phyloP scores from a whole-genome alignment of 371 early-diverging fungal species.

The Apophysomyces trapeziformis region DNA sequence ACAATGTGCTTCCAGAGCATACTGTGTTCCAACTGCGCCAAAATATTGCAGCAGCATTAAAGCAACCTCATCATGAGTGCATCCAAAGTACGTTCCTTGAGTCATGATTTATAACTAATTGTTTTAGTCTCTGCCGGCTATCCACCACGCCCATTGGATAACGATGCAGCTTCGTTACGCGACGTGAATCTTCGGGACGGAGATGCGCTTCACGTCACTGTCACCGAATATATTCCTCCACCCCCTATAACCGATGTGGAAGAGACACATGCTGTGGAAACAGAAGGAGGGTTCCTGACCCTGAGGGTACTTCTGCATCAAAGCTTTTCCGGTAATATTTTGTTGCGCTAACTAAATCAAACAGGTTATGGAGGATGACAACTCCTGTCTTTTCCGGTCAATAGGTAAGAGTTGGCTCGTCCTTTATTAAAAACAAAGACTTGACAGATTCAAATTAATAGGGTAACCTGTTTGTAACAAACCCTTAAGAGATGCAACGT shows the following conservation, averaged over 20 bases:
- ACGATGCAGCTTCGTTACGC: conserved; percentile 21
- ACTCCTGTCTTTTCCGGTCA: conserved; percentile 60
- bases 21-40: conserved; percentile 14
- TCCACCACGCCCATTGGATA: conserved; percentile 38
- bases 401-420: conserved; percentile 33
- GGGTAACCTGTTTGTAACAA: not conserved
- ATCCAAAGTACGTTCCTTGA: conserved; percentile 19
- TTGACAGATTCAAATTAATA: not conserved
- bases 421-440: too few relatives aligned
- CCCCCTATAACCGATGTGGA: conserved; percentile 1
- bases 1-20: conserved; percentile 16
- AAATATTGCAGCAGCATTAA: conserved; percentile 13
- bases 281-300: conserved; percentile 24
- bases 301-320: conserved; percentile 25
- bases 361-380: conserved; percentile 58
- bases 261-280: conserved; percentile 13
- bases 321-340: conserved; percentile 16
- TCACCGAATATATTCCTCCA: conserved; percentile 16
- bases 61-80: not conserved
- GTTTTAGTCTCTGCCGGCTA: conserved; percentile 56
- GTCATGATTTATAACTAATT: conserved; percentile 45
- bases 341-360: conserved; percentile 9
- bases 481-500: not conserved
- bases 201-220: conserved; percentile 36
- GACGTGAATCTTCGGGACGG: conserved; percentile 37